Evolutionary conservation across 352 stramenopile species (phyloP).

Genomic region (Phytopythium ostracodes): DNA sequence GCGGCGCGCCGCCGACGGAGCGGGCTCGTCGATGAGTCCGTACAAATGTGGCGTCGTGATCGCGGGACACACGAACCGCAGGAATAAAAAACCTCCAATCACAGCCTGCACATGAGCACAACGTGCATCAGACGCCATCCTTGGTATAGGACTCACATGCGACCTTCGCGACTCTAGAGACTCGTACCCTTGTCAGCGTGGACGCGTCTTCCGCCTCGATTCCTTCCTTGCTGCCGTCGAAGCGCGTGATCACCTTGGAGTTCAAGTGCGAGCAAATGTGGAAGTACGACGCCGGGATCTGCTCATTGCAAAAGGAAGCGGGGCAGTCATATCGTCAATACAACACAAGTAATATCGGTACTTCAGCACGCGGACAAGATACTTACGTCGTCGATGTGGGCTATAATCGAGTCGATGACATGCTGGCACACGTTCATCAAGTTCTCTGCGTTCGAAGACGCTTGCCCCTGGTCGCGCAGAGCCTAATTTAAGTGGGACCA

Average conservation of each 20-base stretch:
- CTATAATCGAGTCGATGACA: slow-evolving; percentile 79
- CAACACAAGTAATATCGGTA: neutral
- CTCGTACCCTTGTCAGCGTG: slow-evolving; percentile 51
- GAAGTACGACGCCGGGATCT: slow-evolving; percentile 72
- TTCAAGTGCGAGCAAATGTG: slow-evolving; percentile 79
- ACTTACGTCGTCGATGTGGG: slow-evolving; percentile 44
- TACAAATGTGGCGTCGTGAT: slow-evolving; percentile 87
- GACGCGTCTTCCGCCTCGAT: slow-evolving; percentile 52
- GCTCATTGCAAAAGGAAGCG: neutral
- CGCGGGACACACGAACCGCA: slow-evolving; percentile 85
- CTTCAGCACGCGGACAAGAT: neutral
- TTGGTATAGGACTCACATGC: too few relatives aligned
- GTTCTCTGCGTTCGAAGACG: slow-evolving; percentile 60
- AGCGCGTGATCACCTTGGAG: slow-evolving; percentile 63
- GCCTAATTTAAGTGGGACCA: slow-evolving; percentile 4
- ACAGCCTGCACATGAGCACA: slow-evolving; percentile 39
- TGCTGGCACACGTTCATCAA: slow-evolving; percentile 81
- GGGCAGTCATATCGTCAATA: neutral
- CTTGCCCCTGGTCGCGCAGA: slow-evolving; percentile 27
- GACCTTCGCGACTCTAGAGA: too few relatives aligned
- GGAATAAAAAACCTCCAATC: slow-evolving; percentile 85
- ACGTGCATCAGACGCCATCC: neutral
- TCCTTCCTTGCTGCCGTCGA: slow-evolving; percentile 56
- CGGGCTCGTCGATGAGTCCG: slow-evolving; percentile 70
- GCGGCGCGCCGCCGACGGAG: slow-evolving; percentile 60